Percentiles rank a stretch among this genome's conserved stretches.
Evolutionary conservation across 139 green algal genomes (phyloP).

Genomic region (Raphidocelis subcapitata): DNA sequence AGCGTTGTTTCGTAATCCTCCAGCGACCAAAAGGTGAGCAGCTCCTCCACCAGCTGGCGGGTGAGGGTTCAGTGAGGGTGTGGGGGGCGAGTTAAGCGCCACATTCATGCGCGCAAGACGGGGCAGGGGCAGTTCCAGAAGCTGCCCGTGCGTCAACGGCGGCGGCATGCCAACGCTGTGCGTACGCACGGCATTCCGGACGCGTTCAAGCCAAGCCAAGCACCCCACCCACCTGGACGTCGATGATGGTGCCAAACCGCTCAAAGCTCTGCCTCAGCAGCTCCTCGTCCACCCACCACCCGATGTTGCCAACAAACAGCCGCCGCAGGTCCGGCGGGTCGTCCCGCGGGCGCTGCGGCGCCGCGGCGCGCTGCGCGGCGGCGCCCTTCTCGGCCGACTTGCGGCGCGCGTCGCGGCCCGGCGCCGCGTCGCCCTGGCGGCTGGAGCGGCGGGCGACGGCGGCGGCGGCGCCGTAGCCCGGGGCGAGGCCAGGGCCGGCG

Average conservation of each 20-base stretch:
- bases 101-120: no score
- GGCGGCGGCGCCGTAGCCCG: background rate
- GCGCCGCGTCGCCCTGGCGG: background rate
- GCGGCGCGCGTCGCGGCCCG: background rate
- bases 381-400: background rate
- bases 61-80: no score
- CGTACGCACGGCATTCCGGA: no score
- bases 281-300: conserved; percentile 34
- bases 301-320: conserved; percentile 36
- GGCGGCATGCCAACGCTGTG: no score
- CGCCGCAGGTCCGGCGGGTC: conserved; percentile 15
- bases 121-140: no score
- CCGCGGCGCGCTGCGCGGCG: background rate
- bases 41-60: conserved; percentile 88
- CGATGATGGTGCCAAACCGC: conserved; percentile 24
- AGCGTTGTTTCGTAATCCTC: conserved; percentile 84
- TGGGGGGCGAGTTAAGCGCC: no score
- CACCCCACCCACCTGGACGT: conserved; percentile 17
- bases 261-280: conserved; percentile 24
- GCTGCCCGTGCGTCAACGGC: no score
- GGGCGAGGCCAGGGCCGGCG: no score
- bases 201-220: no score
- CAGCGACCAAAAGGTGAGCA: conserved; percentile 91
- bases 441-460: background rate
- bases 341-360: background rate